Base-by-base conservation (phyloP, 78 protist species). In the Andalucia godoyi region DNA sequence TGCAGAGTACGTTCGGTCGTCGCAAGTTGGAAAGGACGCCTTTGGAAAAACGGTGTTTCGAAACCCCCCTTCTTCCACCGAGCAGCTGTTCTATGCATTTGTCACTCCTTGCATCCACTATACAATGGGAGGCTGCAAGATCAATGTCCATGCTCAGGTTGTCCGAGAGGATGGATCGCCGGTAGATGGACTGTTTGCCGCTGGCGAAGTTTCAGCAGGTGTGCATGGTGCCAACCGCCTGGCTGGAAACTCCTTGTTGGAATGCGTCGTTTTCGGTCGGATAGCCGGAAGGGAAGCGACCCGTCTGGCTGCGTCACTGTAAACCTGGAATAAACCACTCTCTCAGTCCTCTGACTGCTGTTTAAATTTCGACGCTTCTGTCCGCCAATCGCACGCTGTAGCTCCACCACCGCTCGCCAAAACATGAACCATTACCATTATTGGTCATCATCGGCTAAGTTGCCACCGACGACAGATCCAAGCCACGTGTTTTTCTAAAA, bases 181-280 rank as follows among this genome's bases (percentile, higher is more conserved):
- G 34, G 73, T 89, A 49, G 41, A 21, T 2, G 87, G 91, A 2
- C 75, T 89, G 45, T 79, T n/a, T 29, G 86, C 73, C 38, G 84
- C 88, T 0, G 95, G 95, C 2, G 95, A 89, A 73, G 86, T 76
- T 17, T 70, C 89, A 2, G 89, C 86, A 6, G 95, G 92, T 21
- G 77, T 89, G 32, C 95, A 89, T 76, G 91, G 95, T 12, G 42
- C n/a, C 29, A 89, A 89, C 63, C 70, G 95, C 4, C 81, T 85
- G 17, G 95, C 76, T 4, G 95, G 95, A 32, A 79, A 74, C 42
- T 77, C 88, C 6, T 80, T 89, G 38, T 60, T 77, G 34, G 95
- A 86, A 38, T 83, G 90, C 40, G 84, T 74, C 29, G 95, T 89
- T 32, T 85, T 63, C 51, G 92, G 92, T 0, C 75, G 86, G 1